Evolutionary conservation across 192 early-diverging fungal genomes (phyloP), one percentile per base, ranked within the genome.

Genomic region (Backusella morwellensis): DNA sequence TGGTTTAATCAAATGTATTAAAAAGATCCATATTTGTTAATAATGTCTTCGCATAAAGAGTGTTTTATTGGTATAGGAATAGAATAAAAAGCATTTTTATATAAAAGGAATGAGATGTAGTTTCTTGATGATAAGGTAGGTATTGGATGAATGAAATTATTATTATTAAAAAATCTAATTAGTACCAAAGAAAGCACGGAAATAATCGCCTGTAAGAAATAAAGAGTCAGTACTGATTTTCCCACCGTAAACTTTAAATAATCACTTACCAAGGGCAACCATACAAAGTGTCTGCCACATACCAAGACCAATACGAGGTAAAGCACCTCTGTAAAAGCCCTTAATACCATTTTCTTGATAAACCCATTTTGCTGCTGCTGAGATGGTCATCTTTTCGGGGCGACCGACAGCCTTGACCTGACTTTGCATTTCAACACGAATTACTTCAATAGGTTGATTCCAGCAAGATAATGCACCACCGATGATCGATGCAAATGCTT

Each of bases 381-480:
- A 85, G 72, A 99, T 95, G 66, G 94, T 94, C 91, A 98, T 89
- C 77, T 98, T 97, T 72, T 93, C 92, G 19, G 98, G 98, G 38
- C 98, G 91, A 52, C 93, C 94, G 12, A 83, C 91, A 3, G 90
- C 86, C 87, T 97, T 96, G 52, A 95, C 87, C 84, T 97, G 96
- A 68, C 90, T 92, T 87, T 99, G 98, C 98, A 99, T 99, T 77
- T 99, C 96, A 12, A 99, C 95, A 73, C 98, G 94, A 73, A 99
- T 98, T 52, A 99, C 98, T 81, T 99, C 98, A 75, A 99, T 95
- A 34, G 98, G 98, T 82, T 99, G 97, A 82, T 99, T 99, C 98
- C 98, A 99, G 89, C 96, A 97, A 17, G 91, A 91, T 59, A 98
- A 82, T 17, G 94, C 96, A 72, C 98, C 98, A 76, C 93, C 97